Evolutionary conservation across 768 basidiomycete genomes (phyloP).

Genomic region (Heimioporus sp.): DNA sequence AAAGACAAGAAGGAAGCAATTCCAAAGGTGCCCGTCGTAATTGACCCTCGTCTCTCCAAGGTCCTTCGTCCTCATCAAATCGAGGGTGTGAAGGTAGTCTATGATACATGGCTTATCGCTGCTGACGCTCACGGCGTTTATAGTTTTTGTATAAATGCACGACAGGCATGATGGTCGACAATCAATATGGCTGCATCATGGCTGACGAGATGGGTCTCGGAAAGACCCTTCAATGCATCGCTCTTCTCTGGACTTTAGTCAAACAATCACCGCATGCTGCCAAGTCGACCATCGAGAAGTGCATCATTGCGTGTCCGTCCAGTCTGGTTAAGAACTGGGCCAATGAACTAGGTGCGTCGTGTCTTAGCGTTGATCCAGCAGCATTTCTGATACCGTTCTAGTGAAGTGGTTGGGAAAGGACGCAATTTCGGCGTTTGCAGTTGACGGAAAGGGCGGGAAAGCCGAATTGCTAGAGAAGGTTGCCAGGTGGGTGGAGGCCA

Average conservation of each 20-base stretch:
- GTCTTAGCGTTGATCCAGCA: neutral
- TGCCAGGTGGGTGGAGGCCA: conserved; percentile 84
- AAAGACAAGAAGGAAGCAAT: conserved; percentile 61
- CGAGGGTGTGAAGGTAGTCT: conserved; percentile 91
- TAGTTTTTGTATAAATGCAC: conserved; percentile 96
- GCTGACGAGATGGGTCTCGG: conserved; percentile 99
- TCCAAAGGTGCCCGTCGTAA: conserved; percentile 92
- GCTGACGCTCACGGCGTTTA: neutral
- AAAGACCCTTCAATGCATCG: conserved; percentile 95
- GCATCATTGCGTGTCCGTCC: conserved; percentile 95
- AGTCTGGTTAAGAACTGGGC: conserved; percentile 99
- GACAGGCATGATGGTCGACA: conserved; percentile 88
- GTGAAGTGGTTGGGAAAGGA: conserved; percentile 96
- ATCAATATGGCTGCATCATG: conserved; percentile 97
- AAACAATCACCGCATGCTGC: conserved; percentile 91
- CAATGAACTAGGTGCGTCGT: conserved; percentile 78
- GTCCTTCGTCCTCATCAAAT: conserved; percentile 96
- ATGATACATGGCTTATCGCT: neutral
- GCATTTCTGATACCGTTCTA: conserved; percentile 29
- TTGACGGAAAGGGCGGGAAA: conserved; percentile 92
- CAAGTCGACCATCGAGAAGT: conserved; percentile 91
- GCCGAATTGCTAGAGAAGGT: conserved; percentile 77
- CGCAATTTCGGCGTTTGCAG: conserved; percentile 75
- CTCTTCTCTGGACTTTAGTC: conserved; percentile 91
- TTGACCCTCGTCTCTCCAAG: conserved; percentile 84